Percentiles rank a stretch among this genome's conserved stretches.
These are phyloP conservation scores for Rhodotorula diobovata DNA, from an alignment of 768 basidiomycete genomes.

Conservation along the genomic window DNA sequence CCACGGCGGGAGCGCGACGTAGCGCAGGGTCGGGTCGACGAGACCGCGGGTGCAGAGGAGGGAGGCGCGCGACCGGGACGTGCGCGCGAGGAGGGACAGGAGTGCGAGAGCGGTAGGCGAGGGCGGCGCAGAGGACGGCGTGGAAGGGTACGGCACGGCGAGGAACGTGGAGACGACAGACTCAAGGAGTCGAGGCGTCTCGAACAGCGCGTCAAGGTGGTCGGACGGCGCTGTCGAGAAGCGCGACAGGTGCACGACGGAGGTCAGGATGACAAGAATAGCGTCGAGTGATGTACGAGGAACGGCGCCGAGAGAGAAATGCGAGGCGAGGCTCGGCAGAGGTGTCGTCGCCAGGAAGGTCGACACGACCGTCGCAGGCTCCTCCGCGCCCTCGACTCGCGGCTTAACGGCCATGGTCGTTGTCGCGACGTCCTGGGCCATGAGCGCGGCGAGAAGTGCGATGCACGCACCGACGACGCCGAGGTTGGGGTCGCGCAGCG, in stretches of 20 bases:
- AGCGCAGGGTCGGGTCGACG: slow-evolving; percentile 67
- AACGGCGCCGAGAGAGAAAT: slow-evolving; percentile 7
- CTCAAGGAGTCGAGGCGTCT: slow-evolving; percentile 25
- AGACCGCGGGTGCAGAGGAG: slow-evolving; percentile 48
- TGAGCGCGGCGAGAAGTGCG: slow-evolving; percentile 1
- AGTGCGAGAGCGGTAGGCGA: slow-evolving; percentile 57
- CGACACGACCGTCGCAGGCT: slow-evolving; percentile 2
- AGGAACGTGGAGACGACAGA: slow-evolving; percentile 10
- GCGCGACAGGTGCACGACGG: slow-evolving; percentile 50
- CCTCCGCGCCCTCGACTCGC: slow-evolving; percentile 5
- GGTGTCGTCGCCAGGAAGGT: slow-evolving; percentile 10
- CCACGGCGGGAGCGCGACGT: slow-evolving; percentile 59
- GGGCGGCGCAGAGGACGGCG: too few species aligned
- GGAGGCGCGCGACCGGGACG: slow-evolving; percentile 66
- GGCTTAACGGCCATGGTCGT: neutral
- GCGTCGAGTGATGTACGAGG: neutral
- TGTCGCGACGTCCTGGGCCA: neutral
- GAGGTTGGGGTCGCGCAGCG: slow-evolving; percentile 18
- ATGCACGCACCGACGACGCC: slow-evolving; percentile 11
- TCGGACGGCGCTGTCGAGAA: slow-evolving; percentile 35
- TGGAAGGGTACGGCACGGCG: slow-evolving; percentile 14
- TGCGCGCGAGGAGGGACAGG: slow-evolving; percentile 57
- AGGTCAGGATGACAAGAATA: slow-evolving; percentile 55
- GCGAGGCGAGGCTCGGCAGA: neutral
- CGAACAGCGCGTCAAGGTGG: slow-evolving; percentile 3